Base-by-base conservation (phyloP, 2,329 filamentous ascomycete species). In the Ophiostoma quercus region DNA sequence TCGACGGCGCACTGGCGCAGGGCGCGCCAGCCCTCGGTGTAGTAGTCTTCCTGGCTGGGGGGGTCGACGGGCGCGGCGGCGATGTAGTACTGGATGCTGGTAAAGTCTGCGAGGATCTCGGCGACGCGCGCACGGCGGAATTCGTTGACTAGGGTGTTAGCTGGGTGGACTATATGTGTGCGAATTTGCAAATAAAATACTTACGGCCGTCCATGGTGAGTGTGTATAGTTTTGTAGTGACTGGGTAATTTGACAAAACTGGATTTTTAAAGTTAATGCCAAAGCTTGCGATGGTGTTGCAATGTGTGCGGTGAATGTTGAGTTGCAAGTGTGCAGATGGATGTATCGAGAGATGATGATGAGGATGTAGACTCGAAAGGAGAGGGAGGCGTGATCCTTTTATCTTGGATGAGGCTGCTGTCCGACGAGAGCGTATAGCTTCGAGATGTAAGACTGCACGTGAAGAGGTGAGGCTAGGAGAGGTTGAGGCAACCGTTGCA, bases 1-100 rank as follows among this genome's bases (percentile, higher is more conserved):
- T 89, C 87, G 60, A 87, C 75, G 67, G 83, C 80, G 78, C 87
- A 89, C 78, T 90, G 87, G 60, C 87, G 84, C 68, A 90, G 79
- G 19, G 83, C 83, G 4, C 84, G 82, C 86, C 86, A 90, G 29
- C 87, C 87, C 73, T 88, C 86, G 14, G 86, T 87, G 77, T 87
- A 85, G 75, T 88, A 87, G 75, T 89, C 87, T 68, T 85, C 83
- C 70, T 80, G 78, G 77, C 87, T 79, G 3, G 78, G 75, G 8
- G 87, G 85, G n/a, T 86, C 82, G 69, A 81, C 81, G 14, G 85
- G 84, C 8, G 81, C 84, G 11, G 82, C 82, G 43, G 87, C 84
- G 75, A 90, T 89, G 76, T 84, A 85, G 77, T 85, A 86, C 76
- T 89, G 87, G 34, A 89, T 80, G 62, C 80, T 84, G 72, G 83